Conservation (phyloP, 164 flowering plant species). For the Nymphaea colorata region DNA sequence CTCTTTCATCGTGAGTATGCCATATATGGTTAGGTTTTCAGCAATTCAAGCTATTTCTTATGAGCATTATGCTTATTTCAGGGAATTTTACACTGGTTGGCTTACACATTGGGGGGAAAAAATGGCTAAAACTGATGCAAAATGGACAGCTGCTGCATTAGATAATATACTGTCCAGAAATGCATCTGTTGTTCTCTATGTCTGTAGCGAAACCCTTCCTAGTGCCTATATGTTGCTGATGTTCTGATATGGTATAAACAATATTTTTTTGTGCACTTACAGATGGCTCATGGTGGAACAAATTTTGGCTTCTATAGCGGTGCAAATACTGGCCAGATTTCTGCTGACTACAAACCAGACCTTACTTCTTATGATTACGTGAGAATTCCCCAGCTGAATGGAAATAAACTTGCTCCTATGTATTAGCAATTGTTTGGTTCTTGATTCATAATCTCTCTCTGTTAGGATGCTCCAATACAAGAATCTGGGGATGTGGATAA, state of each 20-base stretch:
- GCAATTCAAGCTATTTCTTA: too few species aligned
- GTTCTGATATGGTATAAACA: too few species aligned
- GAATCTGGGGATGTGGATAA: conserved; percentile 87
- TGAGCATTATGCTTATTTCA: conserved; percentile 16
- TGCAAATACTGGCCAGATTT: conserved; percentile 64
- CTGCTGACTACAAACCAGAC: conserved; percentile 75
- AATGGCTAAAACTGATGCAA: conserved; percentile 53
- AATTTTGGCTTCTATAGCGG: conserved; percentile 93
- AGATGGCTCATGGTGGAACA: conserved; percentile 99
- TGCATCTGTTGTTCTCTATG: conserved; percentile 95
- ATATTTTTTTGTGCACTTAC: conserved; percentile 10
- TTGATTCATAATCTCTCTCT: background rate
- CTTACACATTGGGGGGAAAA: conserved; percentile 97
- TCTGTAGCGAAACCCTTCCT: conserved; percentile 17
- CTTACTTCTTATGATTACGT: conserved; percentile 99
- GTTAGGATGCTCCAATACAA: conserved; percentile 88
- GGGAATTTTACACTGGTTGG: conserved; percentile 98
- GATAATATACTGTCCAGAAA: conserved; percentile 59
- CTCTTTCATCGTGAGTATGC: conserved; percentile 67
- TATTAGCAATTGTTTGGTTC: too few species aligned
- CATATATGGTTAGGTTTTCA: background rate
- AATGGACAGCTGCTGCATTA: conserved; percentile 45
- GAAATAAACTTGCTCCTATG: too few species aligned
- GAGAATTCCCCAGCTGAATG: conserved; percentile 10
- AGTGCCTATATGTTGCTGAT: background rate